Evolutionary conservation across 2,329 filamentous ascomycete genomes (phyloP).

Genomic region (Scytalidium lignicola): DNA sequence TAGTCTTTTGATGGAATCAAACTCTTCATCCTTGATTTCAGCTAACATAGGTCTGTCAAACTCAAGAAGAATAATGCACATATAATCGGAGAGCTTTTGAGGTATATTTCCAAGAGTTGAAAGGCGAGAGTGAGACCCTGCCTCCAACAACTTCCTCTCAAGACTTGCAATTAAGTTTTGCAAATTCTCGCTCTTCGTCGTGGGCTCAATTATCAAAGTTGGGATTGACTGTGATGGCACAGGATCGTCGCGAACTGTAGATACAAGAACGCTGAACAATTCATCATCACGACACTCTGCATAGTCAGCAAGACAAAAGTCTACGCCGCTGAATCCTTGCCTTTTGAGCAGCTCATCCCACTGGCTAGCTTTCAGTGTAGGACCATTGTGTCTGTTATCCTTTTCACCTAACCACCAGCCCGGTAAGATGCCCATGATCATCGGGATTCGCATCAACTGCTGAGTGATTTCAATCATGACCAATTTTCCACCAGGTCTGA

Average conservation of each 20-base stretch:
- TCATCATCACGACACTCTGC: not conserved
- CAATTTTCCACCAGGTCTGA: conserved; percentile 24
- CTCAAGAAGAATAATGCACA: conserved; percentile 9
- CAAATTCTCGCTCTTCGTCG: not conserved
- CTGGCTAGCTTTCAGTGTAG: conserved; percentile 18
- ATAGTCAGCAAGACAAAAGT: conserved; percentile 18
- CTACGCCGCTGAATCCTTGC: conserved; percentile 29
- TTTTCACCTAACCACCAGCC: conserved; percentile 15
- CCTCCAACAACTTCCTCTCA: not conserved
- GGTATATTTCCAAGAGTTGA: not conserved
- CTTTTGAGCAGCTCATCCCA: conserved; percentile 24
- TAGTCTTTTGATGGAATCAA: conserved; percentile 17
- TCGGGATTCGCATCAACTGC: conserved; percentile 1
- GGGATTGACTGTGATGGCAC: not conserved
- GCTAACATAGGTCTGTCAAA: conserved; percentile 26
- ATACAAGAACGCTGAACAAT: not conserved
- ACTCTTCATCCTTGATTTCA: conserved; percentile 34
- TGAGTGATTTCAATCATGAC: conserved; percentile 21
- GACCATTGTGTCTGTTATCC: conserved; percentile 20
- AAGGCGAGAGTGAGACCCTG: not conserved
- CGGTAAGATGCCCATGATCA: conserved; percentile 12
- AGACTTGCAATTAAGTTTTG: not conserved
- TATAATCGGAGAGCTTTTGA: not conserved
- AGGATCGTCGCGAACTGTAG: not conserved
- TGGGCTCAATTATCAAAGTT: not conserved